phyloP scores from a whole-genome alignment of 352 stramenopile species.

The Albugo candida region DNA sequence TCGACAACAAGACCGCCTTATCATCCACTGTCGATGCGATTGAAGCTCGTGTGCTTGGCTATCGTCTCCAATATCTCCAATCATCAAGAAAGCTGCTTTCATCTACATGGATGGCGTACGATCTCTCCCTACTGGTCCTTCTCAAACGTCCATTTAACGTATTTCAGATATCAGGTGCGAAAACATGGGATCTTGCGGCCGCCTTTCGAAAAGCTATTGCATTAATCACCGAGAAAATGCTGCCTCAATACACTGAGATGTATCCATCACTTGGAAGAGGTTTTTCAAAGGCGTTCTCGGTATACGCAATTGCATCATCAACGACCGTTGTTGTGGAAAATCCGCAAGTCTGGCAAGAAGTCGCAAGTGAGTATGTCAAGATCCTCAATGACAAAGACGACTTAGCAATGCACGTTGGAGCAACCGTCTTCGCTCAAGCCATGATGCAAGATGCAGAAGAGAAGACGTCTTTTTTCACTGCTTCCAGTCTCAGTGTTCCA shows the following conservation, averaged over 20 bases:
- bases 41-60: no score
- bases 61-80: no score
- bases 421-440: neutral
- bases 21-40: no score
- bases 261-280: constrained; percentile 1
- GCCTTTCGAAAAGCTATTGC: neutral
- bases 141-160: neutral
- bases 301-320: neutral
- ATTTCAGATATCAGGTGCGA: constrained; percentile 1
- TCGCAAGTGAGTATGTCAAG: neutral
- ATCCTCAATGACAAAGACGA: neutral
- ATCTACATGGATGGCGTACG: constrained; percentile 5
- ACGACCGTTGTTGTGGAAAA: neutral
- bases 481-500: no score
- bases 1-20: no score
- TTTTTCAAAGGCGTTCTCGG: neutral
- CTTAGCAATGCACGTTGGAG: neutral
- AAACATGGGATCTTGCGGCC: neutral
- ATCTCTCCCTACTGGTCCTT: constrained; percentile 3
- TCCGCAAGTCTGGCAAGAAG: neutral
- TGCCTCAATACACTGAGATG: neutral
- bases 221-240: constrained; percentile 2
- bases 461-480: neutral
- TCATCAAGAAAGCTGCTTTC: neutral
- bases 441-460: constrained; percentile 1